Evolutionary conservation across 164 flowering plant species (phyloP), one percentile per base, ranked within the genome.

Genomic region (Dillenia turbinata): DNA sequence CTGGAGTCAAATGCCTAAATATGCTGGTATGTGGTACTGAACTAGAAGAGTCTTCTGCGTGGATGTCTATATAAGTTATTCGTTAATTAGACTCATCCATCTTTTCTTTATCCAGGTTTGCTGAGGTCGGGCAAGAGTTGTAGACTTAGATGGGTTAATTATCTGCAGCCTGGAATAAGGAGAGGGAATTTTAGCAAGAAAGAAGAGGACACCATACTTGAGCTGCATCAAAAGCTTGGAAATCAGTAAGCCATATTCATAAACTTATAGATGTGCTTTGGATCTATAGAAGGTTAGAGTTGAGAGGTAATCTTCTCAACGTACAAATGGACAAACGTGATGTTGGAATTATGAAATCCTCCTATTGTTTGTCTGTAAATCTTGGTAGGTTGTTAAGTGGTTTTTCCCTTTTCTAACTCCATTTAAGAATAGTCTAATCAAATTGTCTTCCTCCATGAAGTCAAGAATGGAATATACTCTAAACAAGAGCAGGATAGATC

Each of bases 101-200:
- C 9, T 26, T 47, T 40, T 47, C 57, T 49, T 19, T 19, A 19
- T 19, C 1, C 22, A 78, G 82, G 85, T 43, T 66, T 81, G 48
- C 58, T 13, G 17, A 49, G 85, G n/a, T 70, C 77, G 61, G 85
- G 85, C 13, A 81, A 78, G 75, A 81, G 85, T 47, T 81, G 80
- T 50, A 56, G 85, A 48, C 80, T 81, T 50, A 67, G 83, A 7
- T 79, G 79, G 85, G 47, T 56, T 8, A 82, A 82, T 52, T 82
- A 82, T 67, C 80, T 82, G 17, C 73, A 78, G n/a, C 83, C 83
- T 12, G 69, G 63, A 53, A 75, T 82, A 10, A 79, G 69, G 22
- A 19, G 22, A 19, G 22, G 22, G 22, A 19, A 19, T 19, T 19
- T 19, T 19, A 19, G 22, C 22, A 43, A 75, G 82, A 0, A 74